Evolutionary conservation across 2,329 filamentous ascomycete genomes (phyloP).

Genomic region (Alternaria incomplexa): DNA sequence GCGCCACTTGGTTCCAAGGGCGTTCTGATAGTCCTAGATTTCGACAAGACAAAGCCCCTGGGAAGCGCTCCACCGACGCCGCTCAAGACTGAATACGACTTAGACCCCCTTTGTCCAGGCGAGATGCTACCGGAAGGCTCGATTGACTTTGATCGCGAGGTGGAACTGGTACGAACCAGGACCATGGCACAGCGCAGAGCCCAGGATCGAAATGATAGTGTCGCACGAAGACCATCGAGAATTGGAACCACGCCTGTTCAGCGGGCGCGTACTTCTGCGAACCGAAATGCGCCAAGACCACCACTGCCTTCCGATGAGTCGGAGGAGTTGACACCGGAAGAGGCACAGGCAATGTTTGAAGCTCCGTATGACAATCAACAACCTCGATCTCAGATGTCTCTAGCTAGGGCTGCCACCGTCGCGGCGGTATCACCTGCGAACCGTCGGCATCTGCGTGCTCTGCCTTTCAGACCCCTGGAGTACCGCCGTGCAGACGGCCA

Average conservation of each 20-base stretch:
- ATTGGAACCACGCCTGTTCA: slow-evolving; percentile 30
- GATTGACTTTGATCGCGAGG: slow-evolving; percentile 51
- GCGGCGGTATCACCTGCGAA: slow-evolving; percentile 73
- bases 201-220: slow-evolving; percentile 28
- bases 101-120: slow-evolving; percentile 46
- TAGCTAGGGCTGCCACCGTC: slow-evolving; percentile 53
- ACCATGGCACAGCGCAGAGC: slow-evolving; percentile 47
- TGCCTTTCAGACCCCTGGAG: slow-evolving; percentile 61
- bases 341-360: slow-evolving; percentile 48
- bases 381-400: slow-evolving; percentile 47
- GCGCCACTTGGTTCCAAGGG: slow-evolving; percentile 43
- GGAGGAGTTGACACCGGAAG: slow-evolving; percentile 41
- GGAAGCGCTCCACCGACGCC: slow-evolving; percentile 29
- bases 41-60: slow-evolving; percentile 39
- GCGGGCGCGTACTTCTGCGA: slow-evolving; percentile 38
- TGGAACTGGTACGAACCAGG: slow-evolving; percentile 47
- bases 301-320: slow-evolving; percentile 35
- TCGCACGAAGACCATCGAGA: slow-evolving; percentile 36
- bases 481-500: slow-evolving; percentile 74
- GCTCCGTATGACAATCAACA: slow-evolving; percentile 50
- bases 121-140: slow-evolving; percentile 48
- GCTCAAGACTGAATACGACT: slow-evolving; percentile 43
- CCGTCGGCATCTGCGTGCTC: slow-evolving; percentile 67
- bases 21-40: slow-evolving; percentile 48
- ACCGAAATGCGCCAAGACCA: slow-evolving; percentile 24